A percentile compares a stretch with the other conserved stretches of the same genome.
These are phyloP conservation scores for Candida michaelii DNA, from an alignment of 805 yeast species.

Conservation along the genomic window DNA sequence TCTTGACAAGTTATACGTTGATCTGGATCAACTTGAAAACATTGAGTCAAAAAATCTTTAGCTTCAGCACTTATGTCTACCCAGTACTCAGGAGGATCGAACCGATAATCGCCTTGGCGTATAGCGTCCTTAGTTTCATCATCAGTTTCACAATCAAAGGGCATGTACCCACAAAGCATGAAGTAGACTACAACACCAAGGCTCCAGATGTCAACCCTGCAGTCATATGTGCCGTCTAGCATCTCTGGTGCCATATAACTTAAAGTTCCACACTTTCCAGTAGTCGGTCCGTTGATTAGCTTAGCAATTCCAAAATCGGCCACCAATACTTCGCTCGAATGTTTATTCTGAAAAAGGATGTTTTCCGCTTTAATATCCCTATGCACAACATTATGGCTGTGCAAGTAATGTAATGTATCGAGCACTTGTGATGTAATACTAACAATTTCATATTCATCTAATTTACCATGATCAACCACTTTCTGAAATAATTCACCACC, in stretches of 20 bases:
- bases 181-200: slow-evolving; percentile 71
- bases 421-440: slow-evolving; percentile 50
- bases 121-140: slow-evolving; percentile 68
- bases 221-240: slow-evolving; percentile 52
- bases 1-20: slow-evolving; percentile 45
- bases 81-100: slow-evolving; percentile 65
- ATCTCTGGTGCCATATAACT: slow-evolving; percentile 76
- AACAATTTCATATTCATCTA: slow-evolving; percentile 48
- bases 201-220: slow-evolving; percentile 73
- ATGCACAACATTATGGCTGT: slow-evolving; percentile 60
- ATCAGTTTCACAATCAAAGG: slow-evolving; percentile 72
- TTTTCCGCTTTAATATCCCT: slow-evolving; percentile 76
- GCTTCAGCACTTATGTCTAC: slow-evolving; percentile 50
- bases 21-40: slow-evolving; percentile 48
- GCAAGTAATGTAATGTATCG: slow-evolving; percentile 59
- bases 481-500: slow-evolving; percentile 71
- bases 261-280: slow-evolving; percentile 64
- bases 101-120: slow-evolving; percentile 52
- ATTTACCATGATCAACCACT: slow-evolving; percentile 46
- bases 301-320: slow-evolving; percentile 67
- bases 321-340: slow-evolving; percentile 43
- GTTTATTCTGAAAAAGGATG: slow-evolving; percentile 45
- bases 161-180: slow-evolving; percentile 71
- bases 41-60: slow-evolving; percentile 54
- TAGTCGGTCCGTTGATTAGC: slow-evolving; percentile 2